phyloP scores from a whole-genome alignment of 108 stramenopile species.

The Hondaea fermentalgiana region DNA sequence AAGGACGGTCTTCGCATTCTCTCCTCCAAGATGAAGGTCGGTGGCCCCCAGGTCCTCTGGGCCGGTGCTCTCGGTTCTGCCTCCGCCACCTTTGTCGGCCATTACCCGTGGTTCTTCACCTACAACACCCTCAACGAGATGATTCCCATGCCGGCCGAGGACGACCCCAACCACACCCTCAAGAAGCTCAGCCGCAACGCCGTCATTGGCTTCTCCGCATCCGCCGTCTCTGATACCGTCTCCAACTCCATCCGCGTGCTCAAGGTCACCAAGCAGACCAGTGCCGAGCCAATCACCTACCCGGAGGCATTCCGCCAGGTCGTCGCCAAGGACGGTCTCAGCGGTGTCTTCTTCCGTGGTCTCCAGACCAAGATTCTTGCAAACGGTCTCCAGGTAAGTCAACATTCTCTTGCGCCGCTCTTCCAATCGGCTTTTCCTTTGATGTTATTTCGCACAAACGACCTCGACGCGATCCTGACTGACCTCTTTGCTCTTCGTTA shows the following conservation, averaged over 20 bases:
- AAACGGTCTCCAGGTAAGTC: constrained; percentile 68
- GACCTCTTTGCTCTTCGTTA: too few relatives aligned
- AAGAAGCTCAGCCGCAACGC: constrained; percentile 79
- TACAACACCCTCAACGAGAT: constrained; percentile 83
- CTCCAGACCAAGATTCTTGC: constrained; percentile 94
- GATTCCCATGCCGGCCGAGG: constrained; percentile 69
- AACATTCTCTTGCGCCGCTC: neutral
- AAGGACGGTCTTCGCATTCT: constrained; percentile 73
- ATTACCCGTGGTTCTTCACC: constrained; percentile 91
- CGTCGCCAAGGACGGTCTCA: constrained; percentile 72
- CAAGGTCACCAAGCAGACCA: constrained; percentile 96
- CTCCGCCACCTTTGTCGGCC: constrained; percentile 89
- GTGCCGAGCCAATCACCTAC: constrained; percentile 70
- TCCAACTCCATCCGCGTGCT: constrained; percentile 93
- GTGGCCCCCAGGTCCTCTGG: constrained; percentile 77
- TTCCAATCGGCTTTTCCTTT: neutral
- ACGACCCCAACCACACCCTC: constrained; percentile 50
- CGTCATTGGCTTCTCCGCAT: constrained; percentile 80
- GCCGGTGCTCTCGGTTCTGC: constrained; percentile 83
- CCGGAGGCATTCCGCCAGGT: constrained; percentile 74
- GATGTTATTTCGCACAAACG: neutral
- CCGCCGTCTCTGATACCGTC: constrained; percentile 82
- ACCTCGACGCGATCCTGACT: too few relatives aligned
- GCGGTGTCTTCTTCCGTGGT: constrained; percentile 88
- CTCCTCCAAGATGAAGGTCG: constrained; percentile 68